Base-by-base conservation (phyloP, 2,329 filamentous ascomycete genomes). In the Hortaea werneckii region DNA sequence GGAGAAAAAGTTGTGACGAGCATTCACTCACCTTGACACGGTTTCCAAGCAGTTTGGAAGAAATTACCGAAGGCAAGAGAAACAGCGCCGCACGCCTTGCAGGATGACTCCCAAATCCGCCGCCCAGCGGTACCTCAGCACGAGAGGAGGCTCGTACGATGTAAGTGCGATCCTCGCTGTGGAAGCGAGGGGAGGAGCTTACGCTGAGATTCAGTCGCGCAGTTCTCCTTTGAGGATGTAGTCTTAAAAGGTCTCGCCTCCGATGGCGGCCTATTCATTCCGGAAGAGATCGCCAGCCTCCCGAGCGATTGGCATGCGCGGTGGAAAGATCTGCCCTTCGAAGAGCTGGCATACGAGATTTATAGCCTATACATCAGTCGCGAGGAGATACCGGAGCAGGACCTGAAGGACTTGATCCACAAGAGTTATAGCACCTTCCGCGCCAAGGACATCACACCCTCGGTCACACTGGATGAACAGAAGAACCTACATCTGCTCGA, bases 381-480 rank as follows among this genome's bases (percentile, higher is more conserved):
- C 29, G 72, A 77, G 45, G 90, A 96, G 68, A 94, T 96, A 49
- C 87, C 89, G 8, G 61, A 79, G 28, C 71, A 76, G 47, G 88
- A 95, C 59, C 77, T 98, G 35, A 87, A 84, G 65, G 78, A 76
- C 52, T 88, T 98, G 62, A 85, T 96, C 65, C 72, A 81, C 55
- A 79, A 81, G 57, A 92, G 85, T 59, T 98, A 98, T 65, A 79
- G 85, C 13, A 94, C 88, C 6, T 98, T 98, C 73, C 84, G 89
- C 55, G 75, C 79, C 30, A 69, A 80, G 37, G 80, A 94, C 45
- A 80, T 87, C 37, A 88, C 87, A 0, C 92, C 92, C 0, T 69
- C 92, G 27, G 77, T 86, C 38, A 79, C 84, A n/a, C 74, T 95
- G 44, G 78, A 90, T 60, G 72, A 78, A 58, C 65, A 74, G 50